Percentiles rank a stretch among this genome's conserved stretches.
These are phyloP conservation scores for Paragyromitra xinjiangensis DNA, from an alignment of 495 filamentous ascomycete species.

Conservation along the genomic window DNA sequence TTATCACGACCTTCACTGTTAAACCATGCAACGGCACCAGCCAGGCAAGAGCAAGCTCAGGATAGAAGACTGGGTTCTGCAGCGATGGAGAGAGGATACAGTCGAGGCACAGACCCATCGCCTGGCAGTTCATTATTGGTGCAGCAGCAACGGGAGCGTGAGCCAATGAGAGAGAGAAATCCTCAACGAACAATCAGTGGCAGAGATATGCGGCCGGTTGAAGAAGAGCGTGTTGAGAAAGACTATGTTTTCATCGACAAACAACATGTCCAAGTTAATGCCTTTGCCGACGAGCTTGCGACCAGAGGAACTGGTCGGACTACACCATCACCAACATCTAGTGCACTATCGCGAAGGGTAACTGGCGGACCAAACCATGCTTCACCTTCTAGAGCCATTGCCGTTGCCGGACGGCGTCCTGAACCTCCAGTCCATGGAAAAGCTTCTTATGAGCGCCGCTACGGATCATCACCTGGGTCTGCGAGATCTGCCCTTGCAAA, in stretches of 20 bases:
- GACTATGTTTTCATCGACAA: constrained; percentile 98
- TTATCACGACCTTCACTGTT: constrained; percentile 51
- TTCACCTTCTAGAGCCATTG: constrained; percentile 59
- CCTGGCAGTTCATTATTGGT: constrained; percentile 62
- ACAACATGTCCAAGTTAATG: constrained; percentile 92
- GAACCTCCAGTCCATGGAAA: constrained; percentile 69
- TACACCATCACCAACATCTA: constrained; percentile 61
- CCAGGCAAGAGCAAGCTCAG: constrained; percentile 65
- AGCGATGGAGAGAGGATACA: constrained; percentile 62
- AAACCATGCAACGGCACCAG: constrained; percentile 69
- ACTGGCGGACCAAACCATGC: constrained; percentile 59
- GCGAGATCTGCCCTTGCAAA: constrained; percentile 90
- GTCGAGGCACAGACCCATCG: constrained; percentile 58
- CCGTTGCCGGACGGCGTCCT: constrained; percentile 72
- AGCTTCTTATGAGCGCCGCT: constrained; percentile 78
- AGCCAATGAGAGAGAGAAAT: constrained; percentile 46
- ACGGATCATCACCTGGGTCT: constrained; percentile 61
- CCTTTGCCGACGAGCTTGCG: constrained; percentile 92
- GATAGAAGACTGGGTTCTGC: constrained; percentile 47
- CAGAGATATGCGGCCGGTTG: constrained; percentile 50
- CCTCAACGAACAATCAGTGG: constrained; percentile 36
- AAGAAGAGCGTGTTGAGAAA: constrained; percentile 59
- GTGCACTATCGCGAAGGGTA: constrained; percentile 63
- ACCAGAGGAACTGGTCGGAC: constrained; percentile 67
- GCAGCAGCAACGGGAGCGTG: constrained; percentile 59